Percentiles rank a stretch among this genome's conserved stretches.
Conservation (phyloP, 1,284 basidiomycete species). For the Irpex sp. region DNA sequence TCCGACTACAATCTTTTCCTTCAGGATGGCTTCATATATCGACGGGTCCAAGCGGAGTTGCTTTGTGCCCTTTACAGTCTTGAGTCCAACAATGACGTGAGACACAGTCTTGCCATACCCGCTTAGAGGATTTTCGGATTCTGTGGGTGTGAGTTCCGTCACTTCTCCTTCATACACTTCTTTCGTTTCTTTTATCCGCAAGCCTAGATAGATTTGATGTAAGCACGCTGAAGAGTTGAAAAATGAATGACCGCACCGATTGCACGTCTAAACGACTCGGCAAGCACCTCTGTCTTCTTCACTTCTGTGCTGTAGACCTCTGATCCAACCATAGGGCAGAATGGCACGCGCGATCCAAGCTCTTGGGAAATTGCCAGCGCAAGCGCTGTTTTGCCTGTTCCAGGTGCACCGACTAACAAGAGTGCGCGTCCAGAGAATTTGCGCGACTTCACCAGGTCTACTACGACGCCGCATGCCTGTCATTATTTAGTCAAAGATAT, state of each 20-base stretch:
- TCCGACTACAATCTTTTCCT: conserved; percentile 95
- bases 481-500: neutral
- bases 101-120: conserved; percentile 99
- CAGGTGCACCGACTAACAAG: conserved; percentile 85
- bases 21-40: conserved; percentile 96
- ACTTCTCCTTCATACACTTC: conserved; percentile 99
- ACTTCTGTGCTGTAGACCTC: conserved; percentile 98
- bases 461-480: conserved; percentile 89
- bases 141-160: conserved; percentile 93
- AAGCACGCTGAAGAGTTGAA: neutral
- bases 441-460: conserved; percentile 87
- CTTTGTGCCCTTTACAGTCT: conserved; percentile 98
- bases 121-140: conserved; percentile 91
- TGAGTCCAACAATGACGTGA: conserved; percentile 94
- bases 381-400: conserved; percentile 94
- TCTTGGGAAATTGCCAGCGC: conserved; percentile 94
- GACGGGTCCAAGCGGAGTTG: conserved; percentile 93
- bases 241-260: conserved; percentile 67
- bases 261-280: conserved; percentile 91
- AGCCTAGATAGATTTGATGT: conserved; percentile 45
- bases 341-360: conserved; percentile 92
- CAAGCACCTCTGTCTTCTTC: conserved; percentile 99
- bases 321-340: conserved; percentile 97
- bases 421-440: conserved; percentile 92
- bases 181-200: conserved; percentile 97